Evolutionary conservation across 169 alveolate species (phyloP).

Genomic region (Plasmodium coatneyi): DNA sequence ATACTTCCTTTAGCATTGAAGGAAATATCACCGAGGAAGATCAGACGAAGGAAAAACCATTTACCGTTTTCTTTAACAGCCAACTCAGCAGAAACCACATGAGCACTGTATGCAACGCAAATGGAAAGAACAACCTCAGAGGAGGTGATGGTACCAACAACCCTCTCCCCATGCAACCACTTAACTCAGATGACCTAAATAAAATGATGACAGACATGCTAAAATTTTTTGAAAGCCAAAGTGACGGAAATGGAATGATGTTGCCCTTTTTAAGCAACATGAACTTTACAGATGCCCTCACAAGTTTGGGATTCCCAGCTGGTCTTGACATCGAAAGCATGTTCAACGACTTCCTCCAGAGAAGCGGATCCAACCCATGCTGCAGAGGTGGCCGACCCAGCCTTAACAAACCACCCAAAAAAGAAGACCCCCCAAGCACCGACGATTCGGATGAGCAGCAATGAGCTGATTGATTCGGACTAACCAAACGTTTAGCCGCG

Average conservation of each 20-base stretch:
- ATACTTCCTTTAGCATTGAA: conserved; percentile 1
- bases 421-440: neutral
- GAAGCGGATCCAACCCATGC: neutral
- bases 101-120: neutral
- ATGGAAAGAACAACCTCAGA: neutral
- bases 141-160: neutral
- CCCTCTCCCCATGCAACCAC: neutral
- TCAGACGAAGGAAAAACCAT: neutral
- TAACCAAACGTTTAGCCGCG: neutral
- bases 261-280: neutral
- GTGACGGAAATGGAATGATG: neutral
- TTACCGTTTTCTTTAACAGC: neutral
- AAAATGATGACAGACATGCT: conserved; percentile 28
- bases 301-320: neutral
- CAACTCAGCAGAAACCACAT: conserved; percentile 1
- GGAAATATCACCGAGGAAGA: conserved; percentile 20
- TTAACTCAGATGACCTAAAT: neutral
- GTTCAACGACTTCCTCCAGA: neutral
- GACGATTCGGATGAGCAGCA: neutral
- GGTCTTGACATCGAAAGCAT: conserved; percentile 1
- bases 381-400: neutral
- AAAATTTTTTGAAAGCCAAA: conserved; percentile 14
- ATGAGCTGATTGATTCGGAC: neutral
- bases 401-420: neutral
- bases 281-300: neutral